Conservation (phyloP, 768 basidiomycete genomes). For the Fistulinella prunicolor region DNA sequence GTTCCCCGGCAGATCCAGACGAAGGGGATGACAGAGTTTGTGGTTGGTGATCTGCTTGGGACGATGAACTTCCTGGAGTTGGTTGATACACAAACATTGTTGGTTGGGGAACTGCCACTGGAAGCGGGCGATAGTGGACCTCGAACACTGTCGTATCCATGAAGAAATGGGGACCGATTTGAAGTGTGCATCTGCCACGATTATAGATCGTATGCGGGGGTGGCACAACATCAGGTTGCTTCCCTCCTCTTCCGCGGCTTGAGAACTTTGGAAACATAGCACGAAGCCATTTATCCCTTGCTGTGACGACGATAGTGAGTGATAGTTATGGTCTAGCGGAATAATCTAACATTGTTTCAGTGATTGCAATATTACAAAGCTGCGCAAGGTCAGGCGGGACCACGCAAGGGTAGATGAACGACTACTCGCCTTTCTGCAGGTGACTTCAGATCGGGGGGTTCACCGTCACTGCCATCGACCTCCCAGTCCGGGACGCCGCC, state of each 20-base stretch:
- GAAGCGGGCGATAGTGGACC: conserved; percentile 59
- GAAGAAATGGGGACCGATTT: conserved; percentile 76
- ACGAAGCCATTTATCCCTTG: conserved; percentile 68
- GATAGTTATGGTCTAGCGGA: conserved; percentile 10
- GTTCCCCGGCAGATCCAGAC: conserved; percentile 25
- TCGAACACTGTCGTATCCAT: conserved; percentile 67
- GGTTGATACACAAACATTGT: conserved; percentile 29
- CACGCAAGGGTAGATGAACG: not conserved
- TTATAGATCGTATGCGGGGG: conserved; percentile 66
- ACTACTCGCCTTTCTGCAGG: conserved; percentile 55
- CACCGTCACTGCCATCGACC: conserved; percentile 42
- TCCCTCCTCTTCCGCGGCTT: conserved; percentile 57
- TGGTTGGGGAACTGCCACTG: conserved; percentile 18
- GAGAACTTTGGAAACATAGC: conserved; percentile 70
- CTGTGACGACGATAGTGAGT: conserved; percentile 35
- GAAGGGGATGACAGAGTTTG: conserved; percentile 16
- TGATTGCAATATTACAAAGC: conserved; percentile 62
- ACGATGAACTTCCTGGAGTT: conserved; percentile 18
- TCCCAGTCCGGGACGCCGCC: conserved; percentile 64
- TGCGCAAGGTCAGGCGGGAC: conserved; percentile 27
- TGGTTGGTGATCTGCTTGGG: conserved; percentile 31
- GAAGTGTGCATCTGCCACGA: conserved; percentile 65
- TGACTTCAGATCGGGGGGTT: conserved; percentile 39
- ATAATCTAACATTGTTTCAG: conserved; percentile 59
- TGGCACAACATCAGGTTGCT: conserved; percentile 48